Percentiles rank a stretch among this genome's conserved stretches.
Conservation (phyloP, 768 basidiomycete species). For the Tephrocybe sp. region DNA sequence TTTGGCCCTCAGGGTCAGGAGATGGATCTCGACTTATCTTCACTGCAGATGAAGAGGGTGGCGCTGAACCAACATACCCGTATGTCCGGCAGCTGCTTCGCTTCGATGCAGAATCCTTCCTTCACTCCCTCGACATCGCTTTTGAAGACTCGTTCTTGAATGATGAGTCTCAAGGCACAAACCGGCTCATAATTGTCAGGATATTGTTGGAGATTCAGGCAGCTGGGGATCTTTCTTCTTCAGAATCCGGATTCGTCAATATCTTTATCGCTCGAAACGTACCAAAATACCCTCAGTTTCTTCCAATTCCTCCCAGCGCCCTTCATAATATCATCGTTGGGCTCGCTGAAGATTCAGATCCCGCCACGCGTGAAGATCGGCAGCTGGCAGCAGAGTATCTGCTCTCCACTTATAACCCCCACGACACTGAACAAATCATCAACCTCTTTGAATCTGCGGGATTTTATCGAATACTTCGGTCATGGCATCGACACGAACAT, state of each 20-base stretch:
- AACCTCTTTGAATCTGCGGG: constrained; percentile 75
- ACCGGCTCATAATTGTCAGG: constrained; percentile 78
- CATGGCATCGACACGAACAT: constrained; percentile 72
- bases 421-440: constrained; percentile 66
- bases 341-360: constrained; percentile 73
- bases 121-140: constrained; percentile 90
- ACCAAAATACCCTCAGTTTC: constrained; percentile 92
- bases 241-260: constrained; percentile 80
- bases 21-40: constrained; percentile 71
- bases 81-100: constrained; percentile 80
- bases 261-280: constrained; percentile 97
- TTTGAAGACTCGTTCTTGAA: constrained; percentile 94
- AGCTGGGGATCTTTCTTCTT: constrained; percentile 47
- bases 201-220: constrained; percentile 79
- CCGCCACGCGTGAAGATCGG: constrained; percentile 84
- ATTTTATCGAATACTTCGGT: constrained; percentile 88
- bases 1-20: constrained; percentile 71
- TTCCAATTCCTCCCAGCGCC: constrained; percentile 61
- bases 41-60: constrained; percentile 72
- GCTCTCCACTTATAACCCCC: constrained; percentile 86
- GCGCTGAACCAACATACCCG: constrained; percentile 82
- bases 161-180: constrained; percentile 62
- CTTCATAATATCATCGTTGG: constrained; percentile 75
- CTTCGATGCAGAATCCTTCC: constrained; percentile 91
- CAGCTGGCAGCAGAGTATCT: constrained; percentile 94